Conservation (phyloP, 208 protist genomes). For the Trypanosoma lewisi region DNA sequence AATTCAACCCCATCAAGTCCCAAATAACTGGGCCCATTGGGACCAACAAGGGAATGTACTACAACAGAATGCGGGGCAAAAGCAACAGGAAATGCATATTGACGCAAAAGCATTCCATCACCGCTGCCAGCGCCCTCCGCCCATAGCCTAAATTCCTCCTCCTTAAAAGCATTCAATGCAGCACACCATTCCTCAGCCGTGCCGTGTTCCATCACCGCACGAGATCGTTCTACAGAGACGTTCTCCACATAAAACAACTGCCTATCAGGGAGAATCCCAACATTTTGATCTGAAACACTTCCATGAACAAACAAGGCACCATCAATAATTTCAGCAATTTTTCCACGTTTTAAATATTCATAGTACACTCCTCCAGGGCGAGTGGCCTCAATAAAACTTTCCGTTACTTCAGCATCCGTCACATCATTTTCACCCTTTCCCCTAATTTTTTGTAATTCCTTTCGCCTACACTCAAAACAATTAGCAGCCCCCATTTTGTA, state of each 20-base stretch:
- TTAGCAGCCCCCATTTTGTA: constrained; percentile 62
- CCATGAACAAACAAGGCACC: constrained; percentile 87
- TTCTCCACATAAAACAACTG: constrained; percentile 8
- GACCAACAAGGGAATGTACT: constrained; percentile 46
- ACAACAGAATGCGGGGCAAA: constrained; percentile 60
- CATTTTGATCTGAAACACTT: constrained; percentile 55
- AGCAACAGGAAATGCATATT: constrained; percentile 56
- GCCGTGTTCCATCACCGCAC: constrained; percentile 1
- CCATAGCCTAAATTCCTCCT: constrained; percentile 50
- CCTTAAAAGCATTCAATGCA: constrained; percentile 60
- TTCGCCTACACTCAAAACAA: constrained; percentile 64
- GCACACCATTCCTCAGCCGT: constrained; percentile 49
- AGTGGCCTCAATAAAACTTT: constrained; percentile 63
- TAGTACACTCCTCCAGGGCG: constrained; percentile 68
- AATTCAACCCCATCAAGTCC: constrained; percentile 54
- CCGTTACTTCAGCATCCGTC: constrained; percentile 51
- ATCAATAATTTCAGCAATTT: constrained; percentile 51
- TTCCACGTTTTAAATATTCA: constrained; percentile 63
- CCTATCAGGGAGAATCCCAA: constrained; percentile 63
- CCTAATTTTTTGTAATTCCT: constrained; percentile 49
- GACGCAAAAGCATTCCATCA: constrained; percentile 47
- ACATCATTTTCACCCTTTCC: not conserved
- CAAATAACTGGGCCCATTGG: constrained; percentile 49
- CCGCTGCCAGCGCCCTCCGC: constrained; percentile 23
- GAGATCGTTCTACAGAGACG: not conserved